Base-by-base conservation (phyloP, 2,329 filamentous ascomycete genomes). In the Botrytis medusae region DNA sequence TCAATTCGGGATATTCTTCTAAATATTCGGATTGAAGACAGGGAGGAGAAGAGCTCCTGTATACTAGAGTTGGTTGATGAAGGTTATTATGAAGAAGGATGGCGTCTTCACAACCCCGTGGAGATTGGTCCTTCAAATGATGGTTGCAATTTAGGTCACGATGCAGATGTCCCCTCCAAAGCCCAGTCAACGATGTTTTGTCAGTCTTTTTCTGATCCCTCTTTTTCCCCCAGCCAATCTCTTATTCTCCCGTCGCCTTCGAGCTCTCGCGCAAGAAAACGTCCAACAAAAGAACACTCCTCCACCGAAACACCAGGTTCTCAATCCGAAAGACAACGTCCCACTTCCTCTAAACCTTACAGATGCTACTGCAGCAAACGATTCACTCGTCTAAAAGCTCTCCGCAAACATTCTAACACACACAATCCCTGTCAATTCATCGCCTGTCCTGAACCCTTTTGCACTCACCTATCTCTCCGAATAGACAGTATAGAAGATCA, bases 101-200 rank as follows among this genome's bases (percentile, higher is more conserved):
- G 59, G 59, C 34, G 59, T n/a, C 34, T 61, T 2, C 12, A 40
- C 10, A 37, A 4, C 1, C 22, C 34, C 14, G 22, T 34, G 57
- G 7, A 59, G 2, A 32, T 6, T 20, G 54, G 16, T 20, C 29
- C 18, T 4, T 59, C 29, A n/a, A 59, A 32, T 9, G 32, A 29
- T 9, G 54, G 9, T 20, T 10, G 8, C 7, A 20, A 10, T 32
- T 32, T 4, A 20, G n/a, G 54, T 9, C 54, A 59, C 20, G 54
- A 59, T 59, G 16, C 54, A 59, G n/a, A 59, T 32, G 1, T 57
- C 6, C 16, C 6, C 51, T 9, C 16, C 14, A 16, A 29, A 29
- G 3, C 29, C 14, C n/a, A 20, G 18, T 20, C 29, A 32, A 59
- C 8, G 29, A 32, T 1, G 0, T 1, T 2, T 0, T 20, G n/a